phyloP scores from a whole-genome alignment of 106 monocot species.

The Hemerocallis citrina region DNA sequence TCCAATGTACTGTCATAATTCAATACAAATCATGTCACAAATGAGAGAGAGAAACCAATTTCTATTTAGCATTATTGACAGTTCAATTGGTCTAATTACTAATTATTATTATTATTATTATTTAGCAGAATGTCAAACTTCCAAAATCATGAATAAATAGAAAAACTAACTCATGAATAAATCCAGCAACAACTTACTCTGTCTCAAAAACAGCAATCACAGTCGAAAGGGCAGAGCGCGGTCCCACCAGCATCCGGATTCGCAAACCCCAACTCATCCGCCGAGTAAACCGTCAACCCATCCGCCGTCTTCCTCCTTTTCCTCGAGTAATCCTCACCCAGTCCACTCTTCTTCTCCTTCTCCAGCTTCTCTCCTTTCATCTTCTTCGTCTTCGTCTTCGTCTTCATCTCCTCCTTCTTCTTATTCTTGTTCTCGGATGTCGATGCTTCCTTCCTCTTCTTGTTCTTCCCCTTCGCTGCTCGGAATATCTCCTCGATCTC shows the following conservation, averaged over 20 bases:
- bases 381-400: neutral
- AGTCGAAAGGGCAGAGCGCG: constrained; percentile 22
- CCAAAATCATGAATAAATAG: too few species aligned
- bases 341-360: neutral
- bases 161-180: too few species aligned
- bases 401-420: neutral
- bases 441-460: neutral
- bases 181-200: too few species aligned
- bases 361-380: neutral
- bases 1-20: too few species aligned
- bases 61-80: too few species aligned
- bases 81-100: too few species aligned
- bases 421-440: neutral
- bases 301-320: constrained; percentile 14
- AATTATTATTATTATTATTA: too few species aligned
- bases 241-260: constrained; percentile 14
- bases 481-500: constrained; percentile 25
- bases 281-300: constrained; percentile 17
- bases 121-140: too few species aligned
- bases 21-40: too few species aligned
- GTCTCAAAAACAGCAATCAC: constrained; percentile 17
- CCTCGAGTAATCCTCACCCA: too few species aligned
- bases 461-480: constrained; percentile 8
- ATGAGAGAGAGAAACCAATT: too few species aligned
- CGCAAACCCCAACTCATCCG: constrained; percentile 17